Base-by-base conservation (phyloP, 2,329 filamentous ascomycete species). In the Pezicula neosporulosa region DNA sequence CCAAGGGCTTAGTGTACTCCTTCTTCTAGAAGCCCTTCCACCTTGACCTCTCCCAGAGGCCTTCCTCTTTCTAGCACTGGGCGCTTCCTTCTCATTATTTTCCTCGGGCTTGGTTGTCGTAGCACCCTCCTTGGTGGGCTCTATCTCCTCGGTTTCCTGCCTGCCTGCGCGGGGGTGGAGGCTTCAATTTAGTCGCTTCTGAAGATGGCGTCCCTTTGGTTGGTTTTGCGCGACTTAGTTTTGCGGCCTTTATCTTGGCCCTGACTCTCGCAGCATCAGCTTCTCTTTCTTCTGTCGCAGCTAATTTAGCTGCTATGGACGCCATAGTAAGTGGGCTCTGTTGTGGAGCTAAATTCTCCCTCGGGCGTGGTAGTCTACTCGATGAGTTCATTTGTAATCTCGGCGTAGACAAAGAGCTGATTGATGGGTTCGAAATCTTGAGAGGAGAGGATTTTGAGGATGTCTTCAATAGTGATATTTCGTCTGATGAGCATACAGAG, bases 1-100 rank as follows among this genome's bases (percentile, higher is more conserved):
- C 75, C 86, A 86, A 3, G 86, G 83, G 61, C 81, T 90, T 30
- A 93, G 71, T 18, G 88, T 92, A 62, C 86, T 90, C 66, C 89
- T 78, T 63, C 88, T 77, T 63, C 87, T 74, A 53, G 78, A 85
- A 3, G 82, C 75, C 73, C 66, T 68, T 63, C 62, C 68, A 63
- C 52, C 65, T 57, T 47, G 68, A 59, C 56, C 65, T 61, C 42
- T 55, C 48, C 54, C 63, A 15, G 52, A 33, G 39, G 77, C 71
- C 64, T 80, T 80, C 30, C 77, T 55, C 50, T 66, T 72, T 45
- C 57, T 59, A 9, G 52, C 47, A 6, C 48, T 52, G 36, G 19
- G 39, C 6, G 41, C 18, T 38, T 51, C 37, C 21, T 24, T 24
- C 10, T 54, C 51, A 7, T 41, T 24, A 24, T 16, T 13, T 35